Conservation (phyloP, 208 protist species). For the Trypanosoma mega region DNA sequence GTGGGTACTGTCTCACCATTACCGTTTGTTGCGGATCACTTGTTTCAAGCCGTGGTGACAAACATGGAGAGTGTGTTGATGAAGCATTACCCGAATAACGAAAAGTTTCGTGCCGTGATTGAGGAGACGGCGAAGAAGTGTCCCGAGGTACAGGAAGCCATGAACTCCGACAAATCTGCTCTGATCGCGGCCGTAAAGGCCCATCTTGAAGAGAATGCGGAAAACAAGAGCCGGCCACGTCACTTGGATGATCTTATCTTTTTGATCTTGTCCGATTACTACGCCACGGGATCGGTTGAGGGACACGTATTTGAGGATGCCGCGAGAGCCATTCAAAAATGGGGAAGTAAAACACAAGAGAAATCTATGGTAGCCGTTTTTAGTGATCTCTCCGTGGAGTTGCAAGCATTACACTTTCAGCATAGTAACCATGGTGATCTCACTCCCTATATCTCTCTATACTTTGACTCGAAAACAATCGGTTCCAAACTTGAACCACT, state of each 20-base stretch:
- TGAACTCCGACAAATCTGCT: no score
- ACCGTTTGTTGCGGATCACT: slow-evolving; percentile 61
- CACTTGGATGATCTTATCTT: slow-evolving; percentile 66
- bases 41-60: slow-evolving; percentile 43
- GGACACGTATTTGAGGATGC: slow-evolving; percentile 47
- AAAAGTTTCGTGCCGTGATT: slow-evolving; percentile 21
- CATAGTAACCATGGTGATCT: slow-evolving; percentile 70
- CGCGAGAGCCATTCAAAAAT: slow-evolving; percentile 27
- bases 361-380: slow-evolving; percentile 72
- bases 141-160: slow-evolving; percentile 9
- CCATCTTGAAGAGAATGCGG: slow-evolving; percentile 21
- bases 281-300: slow-evolving; percentile 29
- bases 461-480: slow-evolving; percentile 77
- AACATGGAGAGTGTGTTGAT: slow-evolving; percentile 43
- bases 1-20: slow-evolving; percentile 88
- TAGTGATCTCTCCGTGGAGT: slow-evolving; percentile 53
- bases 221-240: slow-evolving; percentile 20
- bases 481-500: slow-evolving; percentile 58
- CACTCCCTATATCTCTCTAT: slow-evolving; percentile 54
- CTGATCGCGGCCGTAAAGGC: no score
- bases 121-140: slow-evolving; percentile 1
- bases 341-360: slow-evolving; percentile 10
- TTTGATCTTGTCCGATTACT: slow-evolving; percentile 49
- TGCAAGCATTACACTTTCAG: slow-evolving; percentile 78
- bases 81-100: slow-evolving; percentile 35